Base-by-base conservation (phyloP, 2,329 filamentous ascomycete species). In the Pseudohalonectria lignicola region DNA sequence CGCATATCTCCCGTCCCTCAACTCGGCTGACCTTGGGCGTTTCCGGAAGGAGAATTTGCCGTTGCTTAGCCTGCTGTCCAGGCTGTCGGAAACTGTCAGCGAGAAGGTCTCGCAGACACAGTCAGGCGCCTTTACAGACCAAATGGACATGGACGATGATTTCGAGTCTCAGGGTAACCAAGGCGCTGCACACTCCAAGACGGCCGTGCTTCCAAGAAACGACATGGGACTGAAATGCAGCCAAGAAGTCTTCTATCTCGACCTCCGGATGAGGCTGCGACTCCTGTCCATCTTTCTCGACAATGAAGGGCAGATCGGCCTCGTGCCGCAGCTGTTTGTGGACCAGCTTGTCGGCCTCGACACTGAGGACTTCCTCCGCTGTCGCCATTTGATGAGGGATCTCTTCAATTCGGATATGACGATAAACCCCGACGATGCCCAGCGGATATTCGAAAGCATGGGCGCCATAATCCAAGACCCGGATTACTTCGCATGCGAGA, bases 401-500 rank as follows among this genome's bases (percentile, higher is more conserved):
- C 31, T 80, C 15, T 67, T 77, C 35, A 51, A 52, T 5, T 74
- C 71, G 2, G 71, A 78, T 46, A 54, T 78, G 2, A 53, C 65
- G n/a, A 53, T 72, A 11, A 58, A 61, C 10, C 54, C 62, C 0
- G 63, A 67, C 10, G 63, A 67, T 43, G 67, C 70, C 2, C 45
- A 59, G 9, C 55, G 48, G 3, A 55, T 79, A 2, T 54, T 79
- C 17, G 59, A 71, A 43, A 63, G 64, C 21, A 50, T 76, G 5
- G 74, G 72, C 1, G 52, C 50, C 0, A 59, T 78, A 6, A 66
- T 80, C 17, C 60, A 64, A 12, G 62, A 67, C 3, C 72, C 76
- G 41, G 69, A 75, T 20, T 81, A 81, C 48, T 76, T 79, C 41
- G 76, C 77, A 45, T 90, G 82, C 43, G 88, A 95, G 59, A 74